phyloP scores from a whole-genome alignment of 106 monocot genomes.

The Allium fistulosum region DNA sequence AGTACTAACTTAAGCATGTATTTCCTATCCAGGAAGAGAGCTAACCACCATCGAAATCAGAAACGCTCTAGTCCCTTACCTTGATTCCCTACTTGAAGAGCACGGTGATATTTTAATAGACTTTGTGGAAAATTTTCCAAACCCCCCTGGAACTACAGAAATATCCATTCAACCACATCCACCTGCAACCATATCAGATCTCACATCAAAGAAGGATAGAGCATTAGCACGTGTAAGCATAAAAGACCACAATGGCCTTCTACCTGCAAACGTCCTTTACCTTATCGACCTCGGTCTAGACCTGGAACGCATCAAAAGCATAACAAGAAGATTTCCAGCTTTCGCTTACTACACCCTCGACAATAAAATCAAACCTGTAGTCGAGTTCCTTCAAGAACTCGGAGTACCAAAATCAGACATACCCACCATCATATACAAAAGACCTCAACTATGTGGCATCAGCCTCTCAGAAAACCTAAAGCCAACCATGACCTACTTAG shows the following conservation, averaged over 20 bases:
- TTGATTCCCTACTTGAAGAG: conserved; percentile 65
- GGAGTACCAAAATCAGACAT: conserved; percentile 58
- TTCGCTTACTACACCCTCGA: conserved; percentile 95
- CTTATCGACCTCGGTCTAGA: conserved; percentile 82
- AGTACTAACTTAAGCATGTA: not conserved
- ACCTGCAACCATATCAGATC: conserved; percentile 4
- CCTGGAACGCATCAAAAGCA: conserved; percentile 52
- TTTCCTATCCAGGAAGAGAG: conserved; percentile 63
- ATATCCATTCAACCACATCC: conserved; percentile 7
- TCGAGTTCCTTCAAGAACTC: conserved; percentile 75
- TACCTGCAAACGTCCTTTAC: conserved; percentile 52
- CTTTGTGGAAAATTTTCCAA: conserved; percentile 72
- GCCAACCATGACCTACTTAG: conserved; percentile 84
- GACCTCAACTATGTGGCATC: conserved; percentile 94
- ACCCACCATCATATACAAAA: conserved; percentile 64
- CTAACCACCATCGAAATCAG: conserved; percentile 97
- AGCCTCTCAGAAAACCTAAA: conserved; percentile 83
- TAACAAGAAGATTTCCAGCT: conserved; percentile 62
- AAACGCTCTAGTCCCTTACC: conserved; percentile 61
- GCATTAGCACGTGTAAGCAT: conserved; percentile 67
- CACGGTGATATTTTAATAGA: conserved; percentile 53
- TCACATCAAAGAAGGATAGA: conserved; percentile 46
- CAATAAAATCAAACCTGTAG: conserved; percentile 75
- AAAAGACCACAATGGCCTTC: conserved; percentile 31
- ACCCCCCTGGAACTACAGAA: conserved; percentile 40